Evolutionary conservation across 805 yeast species (phyloP).

Genomic region (Yarrowia keelungensis): DNA sequence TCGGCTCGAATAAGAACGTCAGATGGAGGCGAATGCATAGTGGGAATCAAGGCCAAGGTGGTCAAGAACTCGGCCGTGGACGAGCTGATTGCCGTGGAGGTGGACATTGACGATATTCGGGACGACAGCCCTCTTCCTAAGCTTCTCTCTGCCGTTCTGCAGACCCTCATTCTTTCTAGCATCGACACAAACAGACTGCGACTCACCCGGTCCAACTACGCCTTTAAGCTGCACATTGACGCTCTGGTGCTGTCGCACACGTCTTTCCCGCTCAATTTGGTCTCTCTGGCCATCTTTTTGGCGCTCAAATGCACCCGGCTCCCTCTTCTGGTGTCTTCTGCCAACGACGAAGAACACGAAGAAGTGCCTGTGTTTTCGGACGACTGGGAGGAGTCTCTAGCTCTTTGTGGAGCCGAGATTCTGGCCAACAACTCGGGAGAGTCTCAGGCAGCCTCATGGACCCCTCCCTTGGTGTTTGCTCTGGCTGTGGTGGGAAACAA

Average conservation of each 20-base stretch:
- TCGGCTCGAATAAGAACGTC: conserved; percentile 84
- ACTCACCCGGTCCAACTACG: conserved; percentile 71
- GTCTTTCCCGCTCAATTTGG: conserved; percentile 79
- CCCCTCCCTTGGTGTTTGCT: conserved; percentile 80
- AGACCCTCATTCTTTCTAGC: conserved; percentile 58
- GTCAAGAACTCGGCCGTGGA: conserved; percentile 54
- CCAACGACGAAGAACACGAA: conserved; percentile 68
- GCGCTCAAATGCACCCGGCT: conserved; percentile 80
- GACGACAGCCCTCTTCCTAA: conserved; percentile 77
- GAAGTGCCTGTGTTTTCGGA: conserved; percentile 92
- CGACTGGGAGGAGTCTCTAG: conserved; percentile 72
- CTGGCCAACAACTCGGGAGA: conserved; percentile 39
- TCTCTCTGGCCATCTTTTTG: conserved; percentile 79
- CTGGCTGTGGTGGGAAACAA: conserved; percentile 76
- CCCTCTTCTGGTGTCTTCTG: conserved; percentile 73
- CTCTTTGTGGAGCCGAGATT: conserved; percentile 52
- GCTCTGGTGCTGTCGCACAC: conserved; percentile 77
- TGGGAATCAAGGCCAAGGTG: conserved; percentile 87
- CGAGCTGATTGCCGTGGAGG: conserved; percentile 72
- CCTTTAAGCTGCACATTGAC: conserved; percentile 80
- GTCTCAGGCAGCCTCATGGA: conserved; percentile 49
- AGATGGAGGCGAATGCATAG: conserved; percentile 94
- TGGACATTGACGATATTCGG: conserved; percentile 71
- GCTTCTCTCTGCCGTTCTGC: conserved; percentile 59
- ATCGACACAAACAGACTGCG: conserved; percentile 54